Evolutionary conservation across 352 stramenopile species (phyloP).

Genomic region (Phytopythium boreale): DNA sequence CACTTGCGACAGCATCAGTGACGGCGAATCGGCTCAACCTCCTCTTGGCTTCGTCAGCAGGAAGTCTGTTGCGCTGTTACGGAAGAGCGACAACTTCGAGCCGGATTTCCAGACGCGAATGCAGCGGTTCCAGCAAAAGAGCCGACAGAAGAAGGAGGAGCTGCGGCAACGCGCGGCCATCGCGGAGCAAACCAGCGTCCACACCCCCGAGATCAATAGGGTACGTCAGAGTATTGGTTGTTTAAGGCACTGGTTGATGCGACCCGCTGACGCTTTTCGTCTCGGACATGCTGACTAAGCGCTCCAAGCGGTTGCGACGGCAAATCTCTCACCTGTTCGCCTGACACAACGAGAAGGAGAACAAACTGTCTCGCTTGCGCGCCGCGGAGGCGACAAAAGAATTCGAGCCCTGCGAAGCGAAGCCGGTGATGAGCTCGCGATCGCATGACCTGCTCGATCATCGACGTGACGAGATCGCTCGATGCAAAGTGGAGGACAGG

Average conservation of each 20-base stretch:
- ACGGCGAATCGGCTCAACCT: neutral
- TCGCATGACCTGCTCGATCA: slow-evolving; percentile 31
- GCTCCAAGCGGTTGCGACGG: slow-evolving; percentile 54
- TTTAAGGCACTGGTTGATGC: neutral
- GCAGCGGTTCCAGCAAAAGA: slow-evolving; percentile 46
- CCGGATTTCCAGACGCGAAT: slow-evolving; percentile 63
- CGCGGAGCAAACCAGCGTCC: slow-evolving; percentile 22
- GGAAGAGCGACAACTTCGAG: slow-evolving; percentile 47
- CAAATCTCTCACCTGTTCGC: slow-evolving; percentile 59
- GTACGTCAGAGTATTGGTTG: slow-evolving; percentile 29
- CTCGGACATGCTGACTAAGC: slow-evolving; percentile 15
- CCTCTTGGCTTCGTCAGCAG: slow-evolving; percentile 11
- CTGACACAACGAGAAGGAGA: slow-evolving; percentile 60
- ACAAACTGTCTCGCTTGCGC: slow-evolving; percentile 43
- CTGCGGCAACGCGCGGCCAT: slow-evolving; percentile 36
- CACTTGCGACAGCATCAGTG: neutral
- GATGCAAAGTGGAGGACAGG: slow-evolving; percentile 66
- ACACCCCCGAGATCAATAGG: slow-evolving; percentile 51
- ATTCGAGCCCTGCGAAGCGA: slow-evolving; percentile 23
- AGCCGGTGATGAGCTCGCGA: slow-evolving; percentile 29
- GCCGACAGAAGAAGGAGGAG: slow-evolving; percentile 39
- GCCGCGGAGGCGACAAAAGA: slow-evolving; percentile 28
- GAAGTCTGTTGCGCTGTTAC: slow-evolving; percentile 38
- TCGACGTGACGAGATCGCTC: slow-evolving; percentile 46
- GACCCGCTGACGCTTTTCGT: neutral